These are phyloP conservation scores for Aspergillus ibericus DNA, from an alignment of 2,329 filamentous ascomycete genomes.

Conservation along the genomic window DNA sequence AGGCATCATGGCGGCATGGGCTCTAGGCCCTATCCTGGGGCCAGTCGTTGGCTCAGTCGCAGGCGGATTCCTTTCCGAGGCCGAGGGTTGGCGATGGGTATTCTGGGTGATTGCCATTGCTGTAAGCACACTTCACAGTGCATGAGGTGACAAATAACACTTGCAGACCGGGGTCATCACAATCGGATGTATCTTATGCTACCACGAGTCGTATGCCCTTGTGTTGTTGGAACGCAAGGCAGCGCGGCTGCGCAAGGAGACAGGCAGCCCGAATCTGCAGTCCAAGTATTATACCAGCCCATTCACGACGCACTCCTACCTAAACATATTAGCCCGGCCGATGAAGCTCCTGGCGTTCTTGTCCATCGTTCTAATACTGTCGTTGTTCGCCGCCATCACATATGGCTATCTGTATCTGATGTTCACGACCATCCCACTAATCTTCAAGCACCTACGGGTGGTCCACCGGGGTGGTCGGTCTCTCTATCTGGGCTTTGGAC, in stretches of 20 bases:
- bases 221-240: slow-evolving; percentile 30
- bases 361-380: slow-evolving; percentile 42
- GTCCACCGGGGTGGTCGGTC: slow-evolving; percentile 43
- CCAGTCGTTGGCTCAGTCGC: slow-evolving; percentile 37
- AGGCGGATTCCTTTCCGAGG: slow-evolving; percentile 36
- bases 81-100: slow-evolving; percentile 19
- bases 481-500: slow-evolving; percentile 48
- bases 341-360: slow-evolving; percentile 34
- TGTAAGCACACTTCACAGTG: slow-evolving; percentile 16
- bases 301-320: slow-evolving; percentile 38
- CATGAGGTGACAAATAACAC: neutral
- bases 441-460: slow-evolving; percentile 51
- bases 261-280: slow-evolving; percentile 22
- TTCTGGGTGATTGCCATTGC: slow-evolving; percentile 44
- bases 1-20: slow-evolving; percentile 56
- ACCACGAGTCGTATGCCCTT: slow-evolving; percentile 34
- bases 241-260: slow-evolving; percentile 28
- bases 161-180: slow-evolving; percentile 20
- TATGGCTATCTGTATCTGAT: slow-evolving; percentile 57
- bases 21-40: slow-evolving; percentile 47
- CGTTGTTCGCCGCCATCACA: slow-evolving; percentile 49
- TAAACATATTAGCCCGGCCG: slow-evolving; percentile 48
- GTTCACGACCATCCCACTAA: slow-evolving; percentile 50
- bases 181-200: slow-evolving; percentile 26
- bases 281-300: slow-evolving; percentile 35